Base-by-base conservation (phyloP, 805 yeast genomes). In the Kazachstania taianensis region DNA sequence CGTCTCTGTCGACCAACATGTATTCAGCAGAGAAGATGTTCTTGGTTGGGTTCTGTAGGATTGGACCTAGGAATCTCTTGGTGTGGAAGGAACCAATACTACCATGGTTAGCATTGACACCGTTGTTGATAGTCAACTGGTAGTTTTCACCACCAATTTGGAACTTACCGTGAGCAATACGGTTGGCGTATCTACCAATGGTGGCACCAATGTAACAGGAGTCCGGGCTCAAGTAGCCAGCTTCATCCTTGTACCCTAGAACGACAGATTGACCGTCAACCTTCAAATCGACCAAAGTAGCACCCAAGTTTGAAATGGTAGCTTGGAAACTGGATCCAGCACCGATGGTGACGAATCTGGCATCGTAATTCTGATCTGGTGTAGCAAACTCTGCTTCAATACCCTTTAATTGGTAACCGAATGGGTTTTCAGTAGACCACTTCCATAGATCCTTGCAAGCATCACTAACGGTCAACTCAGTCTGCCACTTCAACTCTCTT, bases 381-480 rank as follows among this genome's bases (percentile, higher is more conserved):
- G 42, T 44, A 13, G 49, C 50, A 30, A 52, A 53, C 10, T 33
- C 18, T 16, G 44, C 39, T n/a, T 43, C 45, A 8, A 50, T 45
- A 33, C 57, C 57, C 28, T 45, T 43, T 15, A 52, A 36, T 36
- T 53, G 52, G 37, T 69, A 80, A 15, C 87, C 87, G 43, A 52
- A 65, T 5, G 87, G 87, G 51, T 81, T 76, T 49, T 68, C 63
- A 15, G 69, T 66, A 20, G 83, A 73, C 92, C 94, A 82, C 36
- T 66, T 70, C 89, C 92, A 82, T 41, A 81, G 62, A 53, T 81
- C 89, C 32, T 53, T 56, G 55, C 89, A 81, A 15, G 89, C 83
- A 15, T 69, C 67, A 22, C 70, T 75, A 35, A 82, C 65, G 8
- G 72, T 49, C 15, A 70, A 55, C 43, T 69, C 55, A 3, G 83